A percentile compares a stretch with the other conserved stretches of the same genome.
These are phyloP conservation scores for Aspergillus ustus DNA, from an alignment of 2,329 filamentous ascomycete species.

Conservation along the genomic window DNA sequence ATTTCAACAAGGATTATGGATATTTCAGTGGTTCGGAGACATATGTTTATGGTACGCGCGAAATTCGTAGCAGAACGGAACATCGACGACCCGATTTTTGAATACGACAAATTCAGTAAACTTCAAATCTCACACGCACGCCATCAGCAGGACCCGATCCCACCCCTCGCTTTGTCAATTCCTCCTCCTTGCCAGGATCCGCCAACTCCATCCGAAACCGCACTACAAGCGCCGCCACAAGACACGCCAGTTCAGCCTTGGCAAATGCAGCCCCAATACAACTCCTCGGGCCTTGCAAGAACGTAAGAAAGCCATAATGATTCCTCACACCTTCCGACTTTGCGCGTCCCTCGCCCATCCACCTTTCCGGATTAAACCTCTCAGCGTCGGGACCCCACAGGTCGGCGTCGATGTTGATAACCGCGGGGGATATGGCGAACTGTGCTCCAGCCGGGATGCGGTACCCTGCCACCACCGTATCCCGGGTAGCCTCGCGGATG, in stretches of 20 bases:
- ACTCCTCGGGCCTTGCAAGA: slow-evolving; percentile 69
- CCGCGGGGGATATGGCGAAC: not conserved
- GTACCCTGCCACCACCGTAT: not conserved
- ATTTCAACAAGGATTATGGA: too few relatives aligned
- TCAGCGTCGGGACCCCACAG: slow-evolving; percentile 1
- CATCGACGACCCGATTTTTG: too few relatives aligned
- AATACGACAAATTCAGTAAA: too few relatives aligned
- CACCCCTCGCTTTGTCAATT: too few relatives aligned
- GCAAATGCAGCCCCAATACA: slow-evolving; percentile 71
- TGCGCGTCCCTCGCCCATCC: not conserved
- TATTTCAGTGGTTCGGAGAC: too few relatives aligned
- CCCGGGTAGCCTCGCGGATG: not conserved
- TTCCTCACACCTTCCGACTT: not conserved
- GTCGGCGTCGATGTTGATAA: not conserved
- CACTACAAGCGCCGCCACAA: slow-evolving; percentile 31
- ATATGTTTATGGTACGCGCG: too few relatives aligned
- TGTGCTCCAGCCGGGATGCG: not conserved
- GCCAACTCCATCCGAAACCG: slow-evolving; percentile 24
- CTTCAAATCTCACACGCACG: too few relatives aligned
- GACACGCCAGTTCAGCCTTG: slow-evolving; percentile 32
- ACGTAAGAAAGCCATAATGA: not conserved
- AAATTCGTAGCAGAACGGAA: too few relatives aligned
- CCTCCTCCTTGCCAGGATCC: not conserved
- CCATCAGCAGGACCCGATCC: too few relatives aligned
- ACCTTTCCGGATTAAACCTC: not conserved